Evolutionary conservation across 306 rosid genomes (phyloP).

Genomic region (Rosa rugosa): DNA sequence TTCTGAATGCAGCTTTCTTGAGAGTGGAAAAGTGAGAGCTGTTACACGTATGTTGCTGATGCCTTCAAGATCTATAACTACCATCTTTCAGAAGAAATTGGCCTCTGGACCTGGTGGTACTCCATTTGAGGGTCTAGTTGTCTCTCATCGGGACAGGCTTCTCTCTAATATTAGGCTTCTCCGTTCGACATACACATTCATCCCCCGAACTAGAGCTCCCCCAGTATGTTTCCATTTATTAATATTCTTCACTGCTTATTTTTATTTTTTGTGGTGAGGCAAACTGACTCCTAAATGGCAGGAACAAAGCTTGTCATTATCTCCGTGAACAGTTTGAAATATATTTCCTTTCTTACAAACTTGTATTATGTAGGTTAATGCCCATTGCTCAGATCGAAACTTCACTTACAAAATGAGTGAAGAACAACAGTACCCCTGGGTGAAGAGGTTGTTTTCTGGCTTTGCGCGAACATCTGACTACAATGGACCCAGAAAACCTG

Average conservation of each 20-base stretch:
- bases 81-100: slow-evolving; percentile 46
- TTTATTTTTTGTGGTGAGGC: not conserved
- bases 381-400: slow-evolving; percentile 79
- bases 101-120: slow-evolving; percentile 63
- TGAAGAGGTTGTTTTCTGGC: slow-evolving; percentile 85
- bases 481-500: slow-evolving; percentile 89
- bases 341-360: slow-evolving; percentile 23
- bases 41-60: slow-evolving; percentile 78
- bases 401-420: slow-evolving; percentile 75
- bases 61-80: slow-evolving; percentile 64
- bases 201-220: slow-evolving; percentile 88
- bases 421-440: slow-evolving; percentile 86
- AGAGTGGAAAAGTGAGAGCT: slow-evolving; percentile 66
- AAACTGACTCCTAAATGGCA: not conserved
- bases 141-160: slow-evolving; percentile 69
- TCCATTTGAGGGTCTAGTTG: slow-evolving; percentile 84
- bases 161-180: slow-evolving; percentile 73
- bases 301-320: slow-evolving; percentile 16
- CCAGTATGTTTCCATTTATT: slow-evolving; percentile 60
- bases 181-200: slow-evolving; percentile 81
- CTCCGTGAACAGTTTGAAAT: slow-evolving; percentile 10
- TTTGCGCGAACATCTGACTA: slow-evolving; percentile 89
- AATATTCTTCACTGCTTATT: slow-evolving; percentile 10
- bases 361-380: slow-evolving; percentile 56
- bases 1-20: slow-evolving; percentile 55